Evolutionary conservation across 352 stramenopile species (phyloP).

Genomic region (Globisporangium barbulae): DNA sequence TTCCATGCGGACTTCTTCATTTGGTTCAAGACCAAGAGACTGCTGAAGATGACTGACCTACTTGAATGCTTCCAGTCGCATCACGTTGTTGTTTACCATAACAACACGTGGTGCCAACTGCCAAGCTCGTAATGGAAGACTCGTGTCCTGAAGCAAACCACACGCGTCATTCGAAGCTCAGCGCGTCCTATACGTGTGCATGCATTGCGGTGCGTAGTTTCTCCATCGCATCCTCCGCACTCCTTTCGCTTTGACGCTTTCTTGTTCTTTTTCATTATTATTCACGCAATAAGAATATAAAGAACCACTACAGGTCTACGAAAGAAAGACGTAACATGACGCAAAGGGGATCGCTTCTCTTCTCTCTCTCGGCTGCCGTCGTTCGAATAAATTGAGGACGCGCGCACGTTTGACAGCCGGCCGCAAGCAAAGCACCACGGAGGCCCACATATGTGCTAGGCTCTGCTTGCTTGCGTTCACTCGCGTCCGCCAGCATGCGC

Average conservation of each 20-base stretch:
- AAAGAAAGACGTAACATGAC: slow-evolving; percentile 6
- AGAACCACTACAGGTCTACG: slow-evolving; percentile 12
- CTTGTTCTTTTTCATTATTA: slow-evolving; percentile 7
- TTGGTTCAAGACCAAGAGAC: neutral
- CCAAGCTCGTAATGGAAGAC: too few relatives aligned
- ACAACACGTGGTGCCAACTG: too few relatives aligned
- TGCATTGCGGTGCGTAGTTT: too few relatives aligned
- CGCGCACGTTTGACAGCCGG: neutral
- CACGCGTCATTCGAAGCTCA: too few relatives aligned
- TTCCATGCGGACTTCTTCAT: neutral
- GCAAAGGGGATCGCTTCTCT: neutral
- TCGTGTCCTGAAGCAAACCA: too few relatives aligned
- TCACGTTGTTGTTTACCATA: too few relatives aligned
- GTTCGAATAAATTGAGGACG: slow-evolving; percentile 14
- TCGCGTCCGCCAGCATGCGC: neutral
- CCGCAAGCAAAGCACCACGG: neutral
- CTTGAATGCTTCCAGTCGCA: too few relatives aligned
- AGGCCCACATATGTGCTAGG: neutral
- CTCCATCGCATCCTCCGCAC: neutral
- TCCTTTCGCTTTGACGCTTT: slow-evolving; percentile 3
- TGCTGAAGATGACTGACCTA: too few relatives aligned
- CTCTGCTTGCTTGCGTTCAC: neutral
- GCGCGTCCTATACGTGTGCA: too few relatives aligned
- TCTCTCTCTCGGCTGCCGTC: neutral
- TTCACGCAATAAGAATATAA: slow-evolving; percentile 7